A percentile compares a stretch with the other conserved stretches of the same genome.
Conservation (phyloP, 2,329 filamentous ascomycete genomes). For the Neofusicoccum cordaticola region DNA sequence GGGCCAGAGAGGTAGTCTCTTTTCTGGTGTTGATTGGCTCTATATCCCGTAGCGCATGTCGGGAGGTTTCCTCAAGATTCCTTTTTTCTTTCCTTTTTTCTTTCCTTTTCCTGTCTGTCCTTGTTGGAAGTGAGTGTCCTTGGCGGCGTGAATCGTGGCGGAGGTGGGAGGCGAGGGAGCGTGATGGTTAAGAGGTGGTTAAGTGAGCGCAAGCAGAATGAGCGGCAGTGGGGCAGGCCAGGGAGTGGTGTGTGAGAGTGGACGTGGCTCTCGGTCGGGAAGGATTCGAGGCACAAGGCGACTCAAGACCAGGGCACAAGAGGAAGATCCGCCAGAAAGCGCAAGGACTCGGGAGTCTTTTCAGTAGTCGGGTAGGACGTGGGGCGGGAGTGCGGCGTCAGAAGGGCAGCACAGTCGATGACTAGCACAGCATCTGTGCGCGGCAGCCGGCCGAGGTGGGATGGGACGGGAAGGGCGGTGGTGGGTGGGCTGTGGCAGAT, state of each 20-base stretch:
- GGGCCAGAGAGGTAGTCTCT: background rate
- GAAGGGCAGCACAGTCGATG: background rate
- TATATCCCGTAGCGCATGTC: background rate
- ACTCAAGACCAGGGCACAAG: background rate
- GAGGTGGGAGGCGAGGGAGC: background rate
- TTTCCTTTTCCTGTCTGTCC: background rate
- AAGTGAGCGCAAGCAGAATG: background rate
- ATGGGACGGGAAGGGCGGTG: background rate
- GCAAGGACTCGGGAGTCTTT: too few species aligned
- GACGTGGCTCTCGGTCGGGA: background rate
- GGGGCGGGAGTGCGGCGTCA: background rate
- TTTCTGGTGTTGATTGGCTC: background rate
- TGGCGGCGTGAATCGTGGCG: background rate
- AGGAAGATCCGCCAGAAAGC: background rate
- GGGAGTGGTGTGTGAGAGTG: background rate
- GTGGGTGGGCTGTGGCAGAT: background rate
- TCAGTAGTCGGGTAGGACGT: background rate
- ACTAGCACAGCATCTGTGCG: background rate
- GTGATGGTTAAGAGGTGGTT: background rate
- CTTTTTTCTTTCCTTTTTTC: background rate
- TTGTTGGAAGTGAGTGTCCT: background rate
- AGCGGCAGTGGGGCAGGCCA: background rate
- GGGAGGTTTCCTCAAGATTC: background rate
- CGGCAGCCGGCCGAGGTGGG: background rate
- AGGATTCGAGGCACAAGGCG: constrained; percentile 9